Evolutionary conservation across 768 basidiomycete species (phyloP).

Genomic region (Boletus coccyginus): DNA sequence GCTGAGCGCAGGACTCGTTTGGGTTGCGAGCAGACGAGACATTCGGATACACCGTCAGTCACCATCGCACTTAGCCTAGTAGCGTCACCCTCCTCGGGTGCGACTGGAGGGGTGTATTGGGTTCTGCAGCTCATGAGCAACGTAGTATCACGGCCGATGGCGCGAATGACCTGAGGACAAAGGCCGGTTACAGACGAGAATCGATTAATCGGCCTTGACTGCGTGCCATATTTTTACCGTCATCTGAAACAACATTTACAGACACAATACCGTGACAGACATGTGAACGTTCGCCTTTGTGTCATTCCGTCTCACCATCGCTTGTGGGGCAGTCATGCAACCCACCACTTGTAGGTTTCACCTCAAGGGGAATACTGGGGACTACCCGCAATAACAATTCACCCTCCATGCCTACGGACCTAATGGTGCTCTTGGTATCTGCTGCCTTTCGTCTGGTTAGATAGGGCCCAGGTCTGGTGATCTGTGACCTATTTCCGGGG

Average conservation of each 20-base stretch:
- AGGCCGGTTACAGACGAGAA: no score
- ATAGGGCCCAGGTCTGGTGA: slow-evolving; percentile 4
- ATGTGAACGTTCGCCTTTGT: no score
- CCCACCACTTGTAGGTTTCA: slow-evolving; percentile 18
- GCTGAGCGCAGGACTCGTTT: slow-evolving; percentile 57
- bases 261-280: no score
- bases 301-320: neutral
- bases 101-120: no score
- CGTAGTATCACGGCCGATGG: no score
- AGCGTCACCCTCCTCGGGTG: slow-evolving; percentile 12
- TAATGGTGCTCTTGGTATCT: slow-evolving; percentile 17
- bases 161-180: no score
- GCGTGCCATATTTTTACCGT: no score
- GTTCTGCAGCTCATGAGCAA: no score
- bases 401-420: slow-evolving; percentile 16
- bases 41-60: slow-evolving; percentile 26
- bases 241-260: no score
- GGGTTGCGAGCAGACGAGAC: slow-evolving; percentile 36
- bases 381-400: slow-evolving; percentile 18
- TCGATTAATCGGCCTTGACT: no score
- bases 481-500: no score
- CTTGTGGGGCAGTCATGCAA: neutral
- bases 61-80: slow-evolving; percentile 23
- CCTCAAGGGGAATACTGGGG: slow-evolving; percentile 18
- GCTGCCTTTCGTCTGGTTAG: slow-evolving; percentile 21